These are phyloP conservation scores for Amphibolis antarctica DNA, from an alignment of 106 monocot genomes.

Conservation along the genomic window DNA sequence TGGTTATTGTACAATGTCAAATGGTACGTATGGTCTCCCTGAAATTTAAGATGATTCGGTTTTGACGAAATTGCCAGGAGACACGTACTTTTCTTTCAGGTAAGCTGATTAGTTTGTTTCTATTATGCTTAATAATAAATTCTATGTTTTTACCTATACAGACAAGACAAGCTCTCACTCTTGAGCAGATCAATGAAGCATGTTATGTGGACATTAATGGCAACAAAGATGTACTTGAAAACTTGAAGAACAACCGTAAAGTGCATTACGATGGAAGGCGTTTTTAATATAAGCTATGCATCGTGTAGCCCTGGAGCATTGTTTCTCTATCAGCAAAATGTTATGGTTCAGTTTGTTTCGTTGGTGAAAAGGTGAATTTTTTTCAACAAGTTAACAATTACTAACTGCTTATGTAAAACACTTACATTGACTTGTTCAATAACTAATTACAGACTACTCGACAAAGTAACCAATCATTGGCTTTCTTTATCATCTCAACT, in stretches of 20 bases:
- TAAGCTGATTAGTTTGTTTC: too few species aligned
- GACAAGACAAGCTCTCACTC: slow-evolving; percentile 73
- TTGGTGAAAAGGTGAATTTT: not conserved
- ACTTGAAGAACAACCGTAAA: slow-evolving; percentile 86
- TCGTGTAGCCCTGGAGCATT: not conserved
- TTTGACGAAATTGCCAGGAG: not conserved
- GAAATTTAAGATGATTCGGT: not conserved
- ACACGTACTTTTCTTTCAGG: too few species aligned
- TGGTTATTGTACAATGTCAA: not conserved
- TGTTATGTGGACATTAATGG: slow-evolving; percentile 71
- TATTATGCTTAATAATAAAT: not conserved
- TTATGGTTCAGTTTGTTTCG: not conserved
- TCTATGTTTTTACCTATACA: slow-evolving; percentile 16
- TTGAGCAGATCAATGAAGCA: slow-evolving; percentile 69
- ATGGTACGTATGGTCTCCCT: not conserved
- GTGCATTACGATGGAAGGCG: slow-evolving; percentile 71
- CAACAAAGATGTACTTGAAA: slow-evolving; percentile 78
- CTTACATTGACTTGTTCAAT: too few species aligned
- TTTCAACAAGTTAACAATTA: too few species aligned
- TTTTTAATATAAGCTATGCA: slow-evolving; percentile 77
- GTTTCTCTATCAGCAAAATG: not conserved
- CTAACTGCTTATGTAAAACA: too few species aligned
- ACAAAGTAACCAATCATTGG: too few species aligned
- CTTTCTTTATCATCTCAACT: too few species aligned
- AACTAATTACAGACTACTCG: too few species aligned